Conservation (phyloP, 805 yeast genomes). For the Suhomyces pyralidae region DNA sequence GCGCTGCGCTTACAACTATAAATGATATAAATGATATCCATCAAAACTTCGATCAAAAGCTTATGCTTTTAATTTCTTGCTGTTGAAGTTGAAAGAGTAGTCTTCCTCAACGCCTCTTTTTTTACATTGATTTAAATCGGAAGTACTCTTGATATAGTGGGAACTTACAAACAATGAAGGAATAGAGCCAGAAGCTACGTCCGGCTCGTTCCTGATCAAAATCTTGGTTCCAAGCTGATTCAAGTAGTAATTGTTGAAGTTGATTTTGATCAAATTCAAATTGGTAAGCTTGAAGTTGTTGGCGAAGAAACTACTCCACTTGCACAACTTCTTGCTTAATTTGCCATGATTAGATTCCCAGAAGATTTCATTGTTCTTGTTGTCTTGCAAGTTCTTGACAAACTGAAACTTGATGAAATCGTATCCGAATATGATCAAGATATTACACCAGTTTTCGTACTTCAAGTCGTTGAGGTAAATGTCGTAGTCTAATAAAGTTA, state of each 20-base stretch:
- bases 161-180: neutral
- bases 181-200: constrained; percentile 6
- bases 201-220: constrained; percentile 14
- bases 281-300: constrained; percentile 18
- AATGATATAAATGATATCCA: neutral
- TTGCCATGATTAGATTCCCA: constrained; percentile 23
- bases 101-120: constrained; percentile 10
- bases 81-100: neutral
- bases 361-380: constrained; percentile 14
- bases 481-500: constrained; percentile 54
- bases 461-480: constrained; percentile 49
- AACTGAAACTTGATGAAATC: constrained; percentile 39
- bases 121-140: neutral
- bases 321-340: constrained; percentile 21
- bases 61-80: constrained; percentile 2
- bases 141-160: neutral
- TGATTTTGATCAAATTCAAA: constrained; percentile 22
- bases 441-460: constrained; percentile 48
- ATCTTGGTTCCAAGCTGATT: constrained; percentile 30
- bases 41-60: neutral
- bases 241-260: constrained; percentile 26
- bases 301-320: constrained; percentile 28
- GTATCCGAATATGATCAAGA: constrained; percentile 40
- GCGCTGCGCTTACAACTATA: constrained; percentile 1
- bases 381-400: constrained; percentile 15